Conservation (phyloP, 2,329 filamentous ascomycete genomes). For the Didymellaceae sp. region DNA sequence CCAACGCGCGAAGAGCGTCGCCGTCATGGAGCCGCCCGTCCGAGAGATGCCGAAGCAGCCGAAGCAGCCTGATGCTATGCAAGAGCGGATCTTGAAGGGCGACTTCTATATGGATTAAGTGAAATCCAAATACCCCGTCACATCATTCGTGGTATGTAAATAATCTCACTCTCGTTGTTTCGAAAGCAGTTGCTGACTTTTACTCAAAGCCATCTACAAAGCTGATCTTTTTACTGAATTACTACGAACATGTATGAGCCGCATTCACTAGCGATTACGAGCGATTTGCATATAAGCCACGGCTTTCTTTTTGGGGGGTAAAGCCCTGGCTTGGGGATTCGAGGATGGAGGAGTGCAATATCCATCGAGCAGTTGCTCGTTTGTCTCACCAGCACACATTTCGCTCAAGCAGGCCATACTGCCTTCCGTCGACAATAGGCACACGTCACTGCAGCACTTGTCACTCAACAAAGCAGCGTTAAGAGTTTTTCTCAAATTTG, state of each 20-base stretch:
- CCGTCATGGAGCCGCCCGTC: constrained; percentile 64
- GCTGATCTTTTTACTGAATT: constrained; percentile 8
- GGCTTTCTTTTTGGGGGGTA: neutral
- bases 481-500: neutral
- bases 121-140: neutral
- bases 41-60: constrained; percentile 65
- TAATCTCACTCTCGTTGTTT: neutral
- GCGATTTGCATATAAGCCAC: constrained; percentile 11
- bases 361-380: neutral
- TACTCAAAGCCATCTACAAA: constrained; percentile 3
- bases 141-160: constrained; percentile 5
- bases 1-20: constrained; percentile 73
- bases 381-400: constrained; percentile 4
- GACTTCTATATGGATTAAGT: constrained; percentile 95
- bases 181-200: neutral
- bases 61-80: constrained; percentile 80
- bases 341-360: constrained; percentile 1
- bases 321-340: constrained; percentile 7
- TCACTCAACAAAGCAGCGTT: neutral
- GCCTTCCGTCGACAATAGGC: neutral
- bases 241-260: constrained; percentile 26
- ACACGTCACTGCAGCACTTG: neutral
- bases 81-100: constrained; percentile 95
- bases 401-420: neutral
- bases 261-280: constrained; percentile 17